Base-by-base conservation (phyloP, 164 flowering plant species). In the Aristolochia fimbriata region DNA sequence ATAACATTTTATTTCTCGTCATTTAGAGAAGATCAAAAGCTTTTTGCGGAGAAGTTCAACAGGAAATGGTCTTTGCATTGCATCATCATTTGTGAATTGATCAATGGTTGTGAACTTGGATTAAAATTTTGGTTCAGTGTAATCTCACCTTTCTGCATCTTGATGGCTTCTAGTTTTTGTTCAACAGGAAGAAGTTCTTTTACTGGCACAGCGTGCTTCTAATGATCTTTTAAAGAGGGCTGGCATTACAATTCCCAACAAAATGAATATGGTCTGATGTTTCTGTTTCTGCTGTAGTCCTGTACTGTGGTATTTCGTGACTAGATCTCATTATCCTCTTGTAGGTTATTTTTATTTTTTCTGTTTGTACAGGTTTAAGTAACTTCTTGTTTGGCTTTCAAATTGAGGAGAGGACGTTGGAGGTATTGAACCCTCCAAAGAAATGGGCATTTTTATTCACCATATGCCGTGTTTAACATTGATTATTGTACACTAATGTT, bases 151-250 rank as follows among this genome's bases (percentile, higher is more conserved):
- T 10, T 55, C 13, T 8, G 15, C 2, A 59, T 24, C 41, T n/a
- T 21, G 11, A 15, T 19, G 15, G 47, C 51, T 6, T 23, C 13
- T 3, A 8, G 47, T 15, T 4, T 20, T 27, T 54, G 16, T 46
- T 56, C 31, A 20, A 27, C 87, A 87, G 97, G 83, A 33, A 25
- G 82, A 84, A 58, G 73, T 87, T 51, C 60, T 87, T 41, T 74
- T 71, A 37, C 50, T 50, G 64, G 97, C 96, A 55, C 80, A 68
- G 60, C 66, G 65, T 47, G 91, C 88, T 73, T 79, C 97, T 17
- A 55, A 49, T 4, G 76, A 81, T 61, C 83, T 91, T 63, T 57
- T 87, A 73, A 79, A 69, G 58, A 79, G 88, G 71, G 97, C 97
- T 41, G 89, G 91, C 52, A 86, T 87, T 50, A 68, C 41, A 53